Conservation (phyloP, 768 basidiomycete genomes). For the Auriculariales sp. region DNA sequence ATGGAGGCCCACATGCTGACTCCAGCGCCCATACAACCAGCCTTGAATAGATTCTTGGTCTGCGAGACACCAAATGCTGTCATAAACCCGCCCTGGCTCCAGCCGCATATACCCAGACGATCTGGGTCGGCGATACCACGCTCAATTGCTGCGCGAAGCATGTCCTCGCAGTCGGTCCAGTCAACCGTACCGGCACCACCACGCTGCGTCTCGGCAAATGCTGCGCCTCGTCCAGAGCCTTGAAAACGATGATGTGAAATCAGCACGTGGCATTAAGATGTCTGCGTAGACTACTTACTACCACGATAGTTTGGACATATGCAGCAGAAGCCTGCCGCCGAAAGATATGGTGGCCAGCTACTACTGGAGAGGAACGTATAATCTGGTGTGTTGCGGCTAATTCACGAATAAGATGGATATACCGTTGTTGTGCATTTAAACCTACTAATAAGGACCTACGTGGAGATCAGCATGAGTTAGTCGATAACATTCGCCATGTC, state of each 20-base stretch:
- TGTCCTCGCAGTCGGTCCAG: constrained; percentile 7
- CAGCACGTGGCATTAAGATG: background rate
- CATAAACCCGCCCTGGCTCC: constrained; percentile 7
- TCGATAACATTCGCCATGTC: too few species aligned
- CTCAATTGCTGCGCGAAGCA: constrained; percentile 5
- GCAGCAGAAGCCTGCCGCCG: constrained; percentile 4
- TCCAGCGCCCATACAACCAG: constrained; percentile 4
- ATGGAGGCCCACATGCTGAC: constrained; percentile 4
- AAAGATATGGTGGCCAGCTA: background rate
- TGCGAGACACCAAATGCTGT: constrained; percentile 7
- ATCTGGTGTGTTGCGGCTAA: constrained; percentile 3
- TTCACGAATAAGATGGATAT: too few species aligned
- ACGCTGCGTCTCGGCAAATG: constrained; percentile 3
- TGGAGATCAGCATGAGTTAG: constrained; percentile 4
- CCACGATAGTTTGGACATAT: constrained; percentile 7
- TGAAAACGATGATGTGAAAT: too few species aligned
- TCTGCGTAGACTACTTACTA: constrained; percentile 3
- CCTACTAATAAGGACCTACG: constrained; percentile 6
- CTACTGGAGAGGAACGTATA: background rate
- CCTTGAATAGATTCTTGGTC: constrained; percentile 6
- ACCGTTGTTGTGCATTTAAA: background rate
- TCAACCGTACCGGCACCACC: constrained; percentile 4
- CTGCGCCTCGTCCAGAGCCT: constrained; percentile 5
- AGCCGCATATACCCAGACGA: constrained; percentile 6
- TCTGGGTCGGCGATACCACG: constrained; percentile 5